Evolutionary conservation across 1,139 yeast species (phyloP), one percentile per base, ranked within the genome.

Genomic region (Chernovozyma sophiae-reginae): DNA sequence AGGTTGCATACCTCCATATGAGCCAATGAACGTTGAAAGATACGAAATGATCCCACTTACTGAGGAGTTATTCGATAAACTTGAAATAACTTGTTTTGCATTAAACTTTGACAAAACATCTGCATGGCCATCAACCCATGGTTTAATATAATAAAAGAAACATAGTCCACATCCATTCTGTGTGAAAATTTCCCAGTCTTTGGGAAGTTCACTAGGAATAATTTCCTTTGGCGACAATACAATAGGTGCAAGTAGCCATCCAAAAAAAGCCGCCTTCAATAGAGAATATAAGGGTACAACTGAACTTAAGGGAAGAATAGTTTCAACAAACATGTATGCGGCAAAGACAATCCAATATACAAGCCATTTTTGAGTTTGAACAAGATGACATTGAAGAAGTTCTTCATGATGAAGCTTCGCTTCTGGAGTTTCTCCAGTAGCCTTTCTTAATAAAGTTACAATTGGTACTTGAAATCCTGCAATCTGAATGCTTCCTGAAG

Each of bases 341-440:
- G 74, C 65, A 33, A 62, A 55, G 1, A 76, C 70, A 14, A 77
- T 58, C 86, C 86, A 80, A 49, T 77, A 80, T 15, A 74, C 62
- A 25, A 75, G 55, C 79, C 83, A 76, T 49, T 79, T 77, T 38
- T 77, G 76, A 30, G 75, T 53, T 12, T 67, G 54, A 17, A 72
- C 51, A 39, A 68, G 52, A 43, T 70, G 55, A 20, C 35, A 36
- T 36, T 55, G 62, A 34, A 59, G 43, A n/a, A 44, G 35, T 30
- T 44, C 49, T 15, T 48, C 52, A 34, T 58, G 61, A 25, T 47
- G 46, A 13, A 33, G 27, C 11, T 16, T 23, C 15, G 33, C 30
- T 33, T 34, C 39, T 29, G 38, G 29, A 17, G 39, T 36, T 13
- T 35, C 43, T 10, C 26, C 25, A 4, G 53, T 44, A 11, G 61